Evolutionary conservation across 768 basidiomycete genomes (phyloP).

Genomic region (Fomitopsis serialis): DNA sequence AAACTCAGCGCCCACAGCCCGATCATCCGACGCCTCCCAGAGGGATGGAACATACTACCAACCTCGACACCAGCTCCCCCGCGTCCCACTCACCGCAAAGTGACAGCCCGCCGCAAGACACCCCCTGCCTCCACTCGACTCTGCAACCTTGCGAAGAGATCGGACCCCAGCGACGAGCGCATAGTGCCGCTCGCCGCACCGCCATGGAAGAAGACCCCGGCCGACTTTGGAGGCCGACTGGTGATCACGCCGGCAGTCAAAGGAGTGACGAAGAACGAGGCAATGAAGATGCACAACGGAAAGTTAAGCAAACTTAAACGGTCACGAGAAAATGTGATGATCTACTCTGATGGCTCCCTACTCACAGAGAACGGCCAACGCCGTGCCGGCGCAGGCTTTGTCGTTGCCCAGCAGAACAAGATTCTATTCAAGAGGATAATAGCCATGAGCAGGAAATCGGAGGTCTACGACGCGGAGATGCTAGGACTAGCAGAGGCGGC

Average conservation of each 20-base stretch:
- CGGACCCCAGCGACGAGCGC: not conserved
- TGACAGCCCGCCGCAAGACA: not conserved
- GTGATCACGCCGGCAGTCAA: not conserved
- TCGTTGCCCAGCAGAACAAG: not conserved
- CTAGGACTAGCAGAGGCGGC: not conserved
- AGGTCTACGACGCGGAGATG: constrained; percentile 14
- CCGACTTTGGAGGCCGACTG: not conserved
- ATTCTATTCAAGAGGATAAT: not conserved
- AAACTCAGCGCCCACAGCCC: not conserved
- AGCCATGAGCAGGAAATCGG: not conserved
- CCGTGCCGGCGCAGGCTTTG: constrained; percentile 6
- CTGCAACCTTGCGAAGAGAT: not conserved
- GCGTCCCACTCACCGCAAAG: not conserved
- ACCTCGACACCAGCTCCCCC: not conserved
- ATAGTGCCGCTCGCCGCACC: not conserved
- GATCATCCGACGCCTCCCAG: not conserved
- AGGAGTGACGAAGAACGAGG: not conserved
- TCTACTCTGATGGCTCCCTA: constrained; percentile 14
- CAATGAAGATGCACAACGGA: not conserved
- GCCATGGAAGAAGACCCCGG: not conserved
- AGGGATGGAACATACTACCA: not conserved
- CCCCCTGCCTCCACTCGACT: not conserved
- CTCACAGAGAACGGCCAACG: not conserved
- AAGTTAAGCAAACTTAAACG: not conserved
- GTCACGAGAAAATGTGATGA: not conserved